Conservation (phyloP, 2,329 filamentous ascomycete genomes). For the Dactylellina parvicollis region DNA sequence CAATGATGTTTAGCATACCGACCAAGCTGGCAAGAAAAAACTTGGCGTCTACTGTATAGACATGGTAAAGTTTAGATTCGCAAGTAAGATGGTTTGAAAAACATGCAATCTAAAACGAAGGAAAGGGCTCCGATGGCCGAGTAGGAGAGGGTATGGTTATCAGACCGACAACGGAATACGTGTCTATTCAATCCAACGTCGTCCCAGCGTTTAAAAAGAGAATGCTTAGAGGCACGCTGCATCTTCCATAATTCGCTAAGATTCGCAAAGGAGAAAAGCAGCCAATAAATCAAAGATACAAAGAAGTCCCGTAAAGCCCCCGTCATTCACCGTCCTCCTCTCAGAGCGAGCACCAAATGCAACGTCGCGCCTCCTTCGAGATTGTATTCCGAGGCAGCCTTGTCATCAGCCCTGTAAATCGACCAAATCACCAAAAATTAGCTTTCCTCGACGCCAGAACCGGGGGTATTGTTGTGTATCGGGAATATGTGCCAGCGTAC, state of each 20-base stretch:
- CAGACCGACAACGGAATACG: not conserved
- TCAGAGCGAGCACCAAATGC: slow-evolving; percentile 92
- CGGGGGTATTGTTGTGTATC: not conserved
- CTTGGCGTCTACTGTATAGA: too few relatives aligned
- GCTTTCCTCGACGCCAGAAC: not conserved
- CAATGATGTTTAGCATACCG: too few relatives aligned
- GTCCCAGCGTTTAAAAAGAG: too few relatives aligned
- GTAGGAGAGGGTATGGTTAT: not conserved
- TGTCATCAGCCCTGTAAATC: slow-evolving; percentile 90
- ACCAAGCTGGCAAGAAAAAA: too few relatives aligned
- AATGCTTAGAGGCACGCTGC: too few relatives aligned
- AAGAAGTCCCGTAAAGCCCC: not conserved
- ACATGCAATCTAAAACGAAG: slow-evolving; percentile 21
- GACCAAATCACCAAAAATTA: not conserved
- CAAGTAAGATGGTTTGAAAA: not conserved
- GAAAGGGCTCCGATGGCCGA: not conserved
- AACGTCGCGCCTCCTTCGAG: slow-evolving; percentile 92
- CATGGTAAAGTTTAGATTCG: not conserved
- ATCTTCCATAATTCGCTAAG: too few relatives aligned
- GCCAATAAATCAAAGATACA: not conserved
- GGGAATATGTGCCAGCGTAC: slow-evolving; percentile 64
- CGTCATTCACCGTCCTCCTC: slow-evolving; percentile 70
- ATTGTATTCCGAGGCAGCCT: slow-evolving; percentile 87
- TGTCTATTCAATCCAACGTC: not conserved
- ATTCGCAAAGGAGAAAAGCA: not conserved